Evolutionary conservation across 495 filamentous ascomycete species (phyloP).

Genomic region (Hypoxylon cercidicola): DNA sequence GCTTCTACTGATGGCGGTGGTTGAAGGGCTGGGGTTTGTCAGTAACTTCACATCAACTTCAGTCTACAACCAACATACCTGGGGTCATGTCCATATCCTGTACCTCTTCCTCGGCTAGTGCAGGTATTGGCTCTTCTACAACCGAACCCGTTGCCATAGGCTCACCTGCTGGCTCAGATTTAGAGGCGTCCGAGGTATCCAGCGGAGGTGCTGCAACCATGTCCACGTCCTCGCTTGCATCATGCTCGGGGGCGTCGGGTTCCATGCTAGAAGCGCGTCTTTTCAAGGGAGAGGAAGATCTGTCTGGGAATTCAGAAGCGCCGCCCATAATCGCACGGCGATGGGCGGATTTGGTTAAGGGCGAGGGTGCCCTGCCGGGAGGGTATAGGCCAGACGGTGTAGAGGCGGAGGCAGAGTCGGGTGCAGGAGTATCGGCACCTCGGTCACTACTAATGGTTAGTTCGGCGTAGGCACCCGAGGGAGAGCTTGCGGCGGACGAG

Average conservation of each 20-base stretch:
- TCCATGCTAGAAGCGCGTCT: conserved; percentile 66
- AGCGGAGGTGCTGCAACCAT: conserved; percentile 52
- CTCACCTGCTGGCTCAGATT: conserved; percentile 10
- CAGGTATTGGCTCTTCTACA: conserved; percentile 4
- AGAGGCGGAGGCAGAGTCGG: conserved; percentile 23
- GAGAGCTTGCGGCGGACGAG: conserved; percentile 70
- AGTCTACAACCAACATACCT: conserved; percentile 13
- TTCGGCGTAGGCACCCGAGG: conserved; percentile 77
- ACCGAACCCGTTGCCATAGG: background rate
- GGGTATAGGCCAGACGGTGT: conserved; percentile 17
- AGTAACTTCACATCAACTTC: conserved; percentile 12
- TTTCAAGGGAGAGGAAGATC: conserved; percentile 66
- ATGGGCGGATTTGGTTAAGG: conserved; percentile 53
- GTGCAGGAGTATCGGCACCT: conserved; percentile 57
- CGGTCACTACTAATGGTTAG: conserved; percentile 73
- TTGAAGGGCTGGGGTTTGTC: conserved; percentile 26
- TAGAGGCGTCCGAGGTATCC: conserved; percentile 31
- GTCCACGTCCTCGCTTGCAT: conserved; percentile 59
- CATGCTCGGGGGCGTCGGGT: conserved; percentile 46
- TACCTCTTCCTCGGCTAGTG: background rate
- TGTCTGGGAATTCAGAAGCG: conserved; percentile 59
- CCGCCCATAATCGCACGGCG: conserved; percentile 64
- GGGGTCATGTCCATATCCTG: conserved; percentile 9
- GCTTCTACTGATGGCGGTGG: conserved; percentile 37
- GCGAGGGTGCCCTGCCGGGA: conserved; percentile 51